Evolutionary conservation across 75 land plant genomes (phyloP), one percentile per base, ranked within the genome.

Genomic region (Isoetes taiwanensis): DNA sequence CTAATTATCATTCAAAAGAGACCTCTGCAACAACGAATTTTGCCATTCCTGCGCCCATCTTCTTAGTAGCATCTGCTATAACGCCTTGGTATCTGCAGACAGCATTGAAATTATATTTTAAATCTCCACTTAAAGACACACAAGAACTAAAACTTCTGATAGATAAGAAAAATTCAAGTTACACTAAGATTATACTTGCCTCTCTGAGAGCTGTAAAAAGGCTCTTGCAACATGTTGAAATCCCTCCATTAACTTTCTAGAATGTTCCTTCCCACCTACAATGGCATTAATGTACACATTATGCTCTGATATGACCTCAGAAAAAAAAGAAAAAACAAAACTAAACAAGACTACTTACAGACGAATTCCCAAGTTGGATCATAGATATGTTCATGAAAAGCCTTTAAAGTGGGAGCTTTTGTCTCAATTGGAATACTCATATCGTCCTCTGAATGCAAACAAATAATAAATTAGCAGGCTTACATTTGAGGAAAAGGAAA

Each of bases 31-130:
- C 69, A 24, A 88, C 80, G 58, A 81, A 93, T 60, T 93, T 81
- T 66, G 98, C 96, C 98, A 93, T 93, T 48, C 98, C 98, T 41
- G 78, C 72, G 52, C 98, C 98, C 98, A 93, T 93, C 62, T 79
- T 77, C 34, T 52, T 64, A 12, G 98, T 78, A 64, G 79, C 82
- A 32, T 88, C 98, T 32, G 77, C 81, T 65, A 93, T 93, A 40
- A 85, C 98, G 39, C 80, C 73, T 65, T 93, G 98, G 59, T 83
- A 91, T 60, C 97, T 91, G 65, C 61, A 73, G 8, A n/a, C n/a
- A n/a, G n/a, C n/a, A n/a, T n/a, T n/a, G n/a, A n/a, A n/a, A n/a
- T n/a, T n/a, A n/a, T n/a, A n/a, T n/a, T n/a, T n/a, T n/a, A n/a
- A n/a, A n/a, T n/a, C n/a, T n/a, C n/a, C n/a, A n/a, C n/a, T n/a